phyloP scores from a whole-genome alignment of 257 asterid species.

The Nicotiana tabacum region DNA sequence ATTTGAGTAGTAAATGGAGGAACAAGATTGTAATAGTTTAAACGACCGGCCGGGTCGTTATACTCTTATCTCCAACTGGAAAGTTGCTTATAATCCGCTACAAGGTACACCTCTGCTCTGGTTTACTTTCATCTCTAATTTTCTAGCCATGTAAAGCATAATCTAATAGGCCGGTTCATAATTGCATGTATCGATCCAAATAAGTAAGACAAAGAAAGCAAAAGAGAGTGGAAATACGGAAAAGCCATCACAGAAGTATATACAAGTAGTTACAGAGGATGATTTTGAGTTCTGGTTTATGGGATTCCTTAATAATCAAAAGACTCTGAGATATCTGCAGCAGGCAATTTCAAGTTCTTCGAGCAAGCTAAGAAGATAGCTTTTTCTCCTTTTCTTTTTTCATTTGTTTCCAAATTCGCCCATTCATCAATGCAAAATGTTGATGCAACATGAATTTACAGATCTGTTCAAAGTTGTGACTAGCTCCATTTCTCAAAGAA shows the following conservation, averaged over 20 bases:
- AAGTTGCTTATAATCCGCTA: constrained; percentile 10
- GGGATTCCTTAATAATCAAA: constrained; percentile 33
- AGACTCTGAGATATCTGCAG: constrained; percentile 16
- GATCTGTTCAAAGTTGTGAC: neutral
- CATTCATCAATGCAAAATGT: neutral
- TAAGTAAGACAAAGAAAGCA: constrained; percentile 23
- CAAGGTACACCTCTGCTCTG: neutral
- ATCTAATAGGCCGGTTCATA: neutral
- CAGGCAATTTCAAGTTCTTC: constrained; percentile 14
- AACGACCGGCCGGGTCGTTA: too few species aligned
- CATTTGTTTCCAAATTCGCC: neutral
- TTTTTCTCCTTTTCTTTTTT: neutral
- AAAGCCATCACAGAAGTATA: constrained; percentile 37
- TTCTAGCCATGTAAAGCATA: neutral
- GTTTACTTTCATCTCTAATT: neutral
- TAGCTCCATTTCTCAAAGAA: neutral
- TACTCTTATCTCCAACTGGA: constrained; percentile 11
- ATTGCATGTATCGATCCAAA: constrained; percentile 29
- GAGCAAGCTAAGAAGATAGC: constrained; percentile 5
- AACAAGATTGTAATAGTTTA: too few species aligned
- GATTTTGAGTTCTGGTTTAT: constrained; percentile 49
- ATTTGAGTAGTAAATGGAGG: too few species aligned
- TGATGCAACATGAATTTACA: neutral
- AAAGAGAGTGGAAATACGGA: constrained; percentile 22
- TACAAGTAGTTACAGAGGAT: constrained; percentile 38